Conservation (phyloP, 805 yeast species). For the Candida boidinii region DNA sequence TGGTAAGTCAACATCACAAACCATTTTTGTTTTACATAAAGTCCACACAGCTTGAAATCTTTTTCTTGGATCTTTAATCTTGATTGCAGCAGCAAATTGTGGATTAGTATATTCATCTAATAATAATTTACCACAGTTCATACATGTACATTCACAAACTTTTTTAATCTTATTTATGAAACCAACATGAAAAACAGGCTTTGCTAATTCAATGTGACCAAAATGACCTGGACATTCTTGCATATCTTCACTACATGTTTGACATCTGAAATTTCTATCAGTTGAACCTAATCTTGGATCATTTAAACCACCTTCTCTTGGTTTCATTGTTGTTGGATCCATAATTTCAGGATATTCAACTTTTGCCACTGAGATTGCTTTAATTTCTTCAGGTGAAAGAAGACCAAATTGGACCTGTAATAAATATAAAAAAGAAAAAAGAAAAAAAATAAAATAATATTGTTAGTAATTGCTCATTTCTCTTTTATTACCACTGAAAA, state of each 20-base stretch:
- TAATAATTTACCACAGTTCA: constrained; percentile 95
- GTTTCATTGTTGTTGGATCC: constrained; percentile 93
- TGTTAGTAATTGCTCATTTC: no score
- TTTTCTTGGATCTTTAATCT: constrained; percentile 88
- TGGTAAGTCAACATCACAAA: constrained; percentile 88
- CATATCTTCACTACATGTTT: constrained; percentile 99
- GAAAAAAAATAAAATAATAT: constrained; percentile 1
- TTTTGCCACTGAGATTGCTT: constrained; percentile 96
- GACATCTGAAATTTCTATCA: constrained; percentile 95
- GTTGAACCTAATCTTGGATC: constrained; percentile 97
- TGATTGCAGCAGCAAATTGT: constrained; percentile 79
- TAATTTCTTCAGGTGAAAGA: constrained; percentile 93
- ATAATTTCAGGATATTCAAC: constrained; percentile 99
- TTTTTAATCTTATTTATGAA: constrained; percentile 90
- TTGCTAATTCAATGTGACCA: constrained; percentile 97
- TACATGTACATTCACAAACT: constrained; percentile 93
- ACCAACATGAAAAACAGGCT: constrained; percentile 97
- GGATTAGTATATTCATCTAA: constrained; percentile 72
- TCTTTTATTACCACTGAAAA: no score
- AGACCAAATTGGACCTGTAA: constrained; percentile 86
- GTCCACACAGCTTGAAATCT: constrained; percentile 97
- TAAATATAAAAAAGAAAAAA: constrained; percentile 1
- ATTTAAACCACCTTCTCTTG: constrained; percentile 93
- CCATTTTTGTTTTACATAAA: constrained; percentile 82
- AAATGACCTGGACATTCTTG: constrained; percentile 99